Percentiles rank a stretch among this genome's conserved stretches.
Conservation (phyloP, 768 basidiomycete genomes). For the Ephemerocybe angulata region DNA sequence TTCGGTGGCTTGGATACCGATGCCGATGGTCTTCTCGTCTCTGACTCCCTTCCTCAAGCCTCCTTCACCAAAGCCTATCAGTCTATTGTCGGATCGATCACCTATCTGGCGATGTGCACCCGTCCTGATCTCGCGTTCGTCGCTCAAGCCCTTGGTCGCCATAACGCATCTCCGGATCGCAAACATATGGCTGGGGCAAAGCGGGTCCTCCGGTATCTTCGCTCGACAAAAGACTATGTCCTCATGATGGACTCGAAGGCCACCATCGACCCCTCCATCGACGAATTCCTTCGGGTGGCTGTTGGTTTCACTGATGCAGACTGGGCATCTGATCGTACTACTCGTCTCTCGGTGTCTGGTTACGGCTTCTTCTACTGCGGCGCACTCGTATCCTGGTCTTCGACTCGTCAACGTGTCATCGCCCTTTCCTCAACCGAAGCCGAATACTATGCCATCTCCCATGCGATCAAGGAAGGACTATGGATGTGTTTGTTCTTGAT, state of each 20-base stretch:
- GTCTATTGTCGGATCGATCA: constrained; percentile 16
- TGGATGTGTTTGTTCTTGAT: constrained; percentile 25
- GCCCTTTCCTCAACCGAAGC: no score
- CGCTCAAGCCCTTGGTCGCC: no score
- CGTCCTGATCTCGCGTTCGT: constrained; percentile 32
- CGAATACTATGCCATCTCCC: constrained; percentile 33
- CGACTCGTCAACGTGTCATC: constrained; percentile 28
- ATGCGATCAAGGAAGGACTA: constrained; percentile 23
- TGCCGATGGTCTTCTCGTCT: no score
- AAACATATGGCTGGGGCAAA: constrained; percentile 26
- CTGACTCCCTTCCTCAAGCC: not conserved
- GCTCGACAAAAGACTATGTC: constrained; percentile 16
- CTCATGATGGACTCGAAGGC: constrained; percentile 10
- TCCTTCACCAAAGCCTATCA: constrained; percentile 2
- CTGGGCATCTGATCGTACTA: no score
- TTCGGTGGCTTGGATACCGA: no score
- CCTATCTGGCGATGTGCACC: constrained; percentile 24
- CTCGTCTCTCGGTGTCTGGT: no score
- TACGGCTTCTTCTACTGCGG: constrained; percentile 28
- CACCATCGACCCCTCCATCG: not conserved
- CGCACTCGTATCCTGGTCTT: constrained; percentile 27
- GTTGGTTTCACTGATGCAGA: constrained; percentile 23
- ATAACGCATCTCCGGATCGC: constrained; percentile 16
- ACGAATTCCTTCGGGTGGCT: constrained; percentile 5
- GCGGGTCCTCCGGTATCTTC: constrained; percentile 25